Percentiles rank a stretch among this genome's conserved stretches.
phyloP scores from a whole-genome alignment of 169 alveolate genomes.

The Eimeria necatrix region DNA sequence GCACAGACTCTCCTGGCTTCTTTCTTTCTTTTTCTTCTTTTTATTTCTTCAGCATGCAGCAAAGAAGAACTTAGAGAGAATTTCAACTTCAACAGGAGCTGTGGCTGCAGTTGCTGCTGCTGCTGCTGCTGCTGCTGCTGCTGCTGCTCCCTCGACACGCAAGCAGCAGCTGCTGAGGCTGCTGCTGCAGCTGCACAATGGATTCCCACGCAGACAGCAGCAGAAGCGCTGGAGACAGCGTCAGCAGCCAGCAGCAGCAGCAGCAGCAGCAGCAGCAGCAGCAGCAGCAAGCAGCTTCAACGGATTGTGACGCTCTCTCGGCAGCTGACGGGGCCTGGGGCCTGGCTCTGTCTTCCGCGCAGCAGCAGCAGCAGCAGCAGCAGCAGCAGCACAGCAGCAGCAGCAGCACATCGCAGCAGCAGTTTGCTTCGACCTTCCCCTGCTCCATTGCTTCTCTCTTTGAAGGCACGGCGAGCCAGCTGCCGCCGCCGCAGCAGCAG shows the following conservation, averaged over 20 bases:
- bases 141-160: background rate
- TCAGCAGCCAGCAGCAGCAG: slow-evolving; percentile 18
- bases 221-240: background rate
- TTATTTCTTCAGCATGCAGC: background rate
- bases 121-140: background rate
- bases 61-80: background rate
- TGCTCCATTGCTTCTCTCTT: slow-evolving; percentile 6
- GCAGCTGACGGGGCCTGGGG: slow-evolving; percentile 14
- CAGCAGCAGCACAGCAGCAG: slow-evolving; percentile 49
- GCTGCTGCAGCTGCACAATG: slow-evolving; percentile 27
- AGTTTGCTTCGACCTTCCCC: background rate
- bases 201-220: background rate
- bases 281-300: background rate
- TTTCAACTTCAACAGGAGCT: background rate
- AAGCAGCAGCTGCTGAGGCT: background rate
- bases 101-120: slow-evolving; percentile 15
- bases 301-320: slow-evolving; percentile 29
- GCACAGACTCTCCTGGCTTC: background rate
- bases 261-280: slow-evolving; percentile 57
- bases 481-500: background rate
- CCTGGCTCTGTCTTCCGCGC: background rate
- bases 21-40: background rate
- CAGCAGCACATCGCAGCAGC: slow-evolving; percentile 16
- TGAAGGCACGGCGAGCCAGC: background rate
- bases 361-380: slow-evolving; percentile 28